Conservation (phyloP, 352 stramenopile species). For the Salisapilia sapeloensis region DNA sequence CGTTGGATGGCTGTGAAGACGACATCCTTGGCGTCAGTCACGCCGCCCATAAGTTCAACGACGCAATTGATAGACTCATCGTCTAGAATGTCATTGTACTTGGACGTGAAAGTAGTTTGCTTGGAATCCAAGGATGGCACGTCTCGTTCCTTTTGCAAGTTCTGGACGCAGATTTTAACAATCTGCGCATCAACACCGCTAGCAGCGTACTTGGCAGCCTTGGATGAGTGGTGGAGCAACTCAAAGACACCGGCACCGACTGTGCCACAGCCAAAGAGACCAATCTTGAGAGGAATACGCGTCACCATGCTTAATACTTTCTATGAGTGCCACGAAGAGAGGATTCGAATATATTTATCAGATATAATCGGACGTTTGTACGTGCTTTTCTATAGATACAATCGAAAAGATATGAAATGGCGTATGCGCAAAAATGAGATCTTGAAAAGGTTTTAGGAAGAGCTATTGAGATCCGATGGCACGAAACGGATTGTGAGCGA, state of each 20-base stretch:
- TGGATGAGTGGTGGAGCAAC: slow-evolving; percentile 50
- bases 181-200: slow-evolving; percentile 64
- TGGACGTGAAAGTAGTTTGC: slow-evolving; percentile 39
- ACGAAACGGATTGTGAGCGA: slow-evolving; percentile 45
- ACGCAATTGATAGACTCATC: slow-evolving; percentile 91
- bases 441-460: too few species aligned
- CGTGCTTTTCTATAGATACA: too few species aligned
- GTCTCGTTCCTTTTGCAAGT: slow-evolving; percentile 54
- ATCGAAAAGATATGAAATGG: too few species aligned
- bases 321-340: too few species aligned
- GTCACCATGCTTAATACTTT: too few species aligned
- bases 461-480: too few species aligned
- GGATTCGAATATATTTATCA: too few species aligned
- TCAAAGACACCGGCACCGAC: slow-evolving; percentile 81
- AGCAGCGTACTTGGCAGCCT: slow-evolving; percentile 26
- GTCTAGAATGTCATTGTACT: slow-evolving; percentile 76
- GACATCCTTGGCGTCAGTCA: slow-evolving; percentile 88
- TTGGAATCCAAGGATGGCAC: slow-evolving; percentile 29
- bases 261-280: slow-evolving; percentile 80
- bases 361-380: too few species aligned
- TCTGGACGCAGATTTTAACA: slow-evolving; percentile 78
- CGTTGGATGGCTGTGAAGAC: slow-evolving; percentile 81
- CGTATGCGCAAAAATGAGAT: too few species aligned
- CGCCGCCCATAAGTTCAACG: slow-evolving; percentile 92
- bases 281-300: slow-evolving; percentile 45